These are phyloP conservation scores for Rhynchospora breviuscula DNA, from an alignment of 176 grass and related monocot species.

Conservation along the genomic window DNA sequence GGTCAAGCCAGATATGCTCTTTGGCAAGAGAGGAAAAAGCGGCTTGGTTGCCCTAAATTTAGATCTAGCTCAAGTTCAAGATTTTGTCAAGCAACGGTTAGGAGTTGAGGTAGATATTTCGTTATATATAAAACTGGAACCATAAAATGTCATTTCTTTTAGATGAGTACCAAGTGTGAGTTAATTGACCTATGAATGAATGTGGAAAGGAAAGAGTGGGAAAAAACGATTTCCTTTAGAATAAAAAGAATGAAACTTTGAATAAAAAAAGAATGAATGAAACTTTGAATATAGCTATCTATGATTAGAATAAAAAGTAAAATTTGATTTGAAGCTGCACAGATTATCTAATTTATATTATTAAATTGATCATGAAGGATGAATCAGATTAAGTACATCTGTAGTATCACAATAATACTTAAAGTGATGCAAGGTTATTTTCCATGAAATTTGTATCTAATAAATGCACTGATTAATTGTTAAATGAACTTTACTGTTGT, in stretches of 20 bases:
- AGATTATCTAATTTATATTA: background rate
- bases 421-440: background rate
- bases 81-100: conserved; percentile 41
- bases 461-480: background rate
- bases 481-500: background rate
- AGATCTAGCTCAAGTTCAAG: conserved; percentile 31
- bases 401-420: background rate
- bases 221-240: background rate
- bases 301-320: background rate
- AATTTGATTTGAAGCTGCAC: background rate
- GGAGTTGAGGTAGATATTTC: conserved; percentile 28
- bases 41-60: conserved; percentile 43
- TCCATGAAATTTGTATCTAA: background rate
- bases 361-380: background rate
- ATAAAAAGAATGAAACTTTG: background rate
- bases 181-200: background rate
- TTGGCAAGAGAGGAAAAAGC: conserved; percentile 47
- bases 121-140: background rate
- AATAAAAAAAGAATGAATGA: background rate
- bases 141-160: background rate
- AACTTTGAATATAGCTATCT: background rate
- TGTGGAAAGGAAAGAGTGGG: background rate
- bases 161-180: background rate
- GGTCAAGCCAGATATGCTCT: conserved; percentile 51
- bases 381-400: background rate